A percentile compares a stretch with the other conserved stretches of the same genome.
phyloP scores from a whole-genome alignment of 2,329 filamentous ascomycete species.

The Ceratocystis lukuohia region DNA sequence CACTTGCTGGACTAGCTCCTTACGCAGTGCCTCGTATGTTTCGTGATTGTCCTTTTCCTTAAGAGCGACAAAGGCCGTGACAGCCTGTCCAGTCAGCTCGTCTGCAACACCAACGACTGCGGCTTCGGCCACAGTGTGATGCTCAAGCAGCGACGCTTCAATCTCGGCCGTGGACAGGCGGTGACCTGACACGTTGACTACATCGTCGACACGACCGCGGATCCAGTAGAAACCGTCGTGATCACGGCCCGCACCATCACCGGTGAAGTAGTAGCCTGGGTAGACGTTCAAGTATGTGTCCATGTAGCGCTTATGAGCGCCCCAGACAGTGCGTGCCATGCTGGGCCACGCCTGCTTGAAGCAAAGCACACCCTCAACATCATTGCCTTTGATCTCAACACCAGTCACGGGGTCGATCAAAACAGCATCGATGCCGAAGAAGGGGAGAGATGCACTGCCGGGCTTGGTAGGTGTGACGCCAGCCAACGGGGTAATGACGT shows the following conservation, averaged over 20 bases:
- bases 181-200: slow-evolving; percentile 95
- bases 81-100: slow-evolving; percentile 90
- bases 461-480: slow-evolving; percentile 95
- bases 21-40: slow-evolving; percentile 61
- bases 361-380: slow-evolving; percentile 90
- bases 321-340: slow-evolving; percentile 96
- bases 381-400: slow-evolving; percentile 84
- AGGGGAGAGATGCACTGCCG: slow-evolving; percentile 86
- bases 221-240: slow-evolving; percentile 99
- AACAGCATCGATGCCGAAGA: slow-evolving; percentile 95
- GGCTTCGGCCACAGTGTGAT: slow-evolving; percentile 77
- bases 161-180: slow-evolving; percentile 95
- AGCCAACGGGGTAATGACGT: slow-evolving; percentile 86
- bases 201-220: slow-evolving; percentile 91
- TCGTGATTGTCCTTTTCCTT: slow-evolving; percentile 76
- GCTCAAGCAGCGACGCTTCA: slow-evolving; percentile 90
- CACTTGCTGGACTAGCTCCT: slow-evolving; percentile 88
- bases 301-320: slow-evolving; percentile 96
- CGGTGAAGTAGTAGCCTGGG: slow-evolving; percentile 93
- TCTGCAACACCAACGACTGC: slow-evolving; percentile 88
- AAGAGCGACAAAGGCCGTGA: slow-evolving; percentile 90
- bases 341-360: slow-evolving; percentile 98
- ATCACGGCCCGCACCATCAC: slow-evolving; percentile 88
- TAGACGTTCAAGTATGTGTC: slow-evolving; percentile 97
- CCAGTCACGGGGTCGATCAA: slow-evolving; percentile 96